These are phyloP conservation scores for Kondoa malvinella DNA, from an alignment of 768 basidiomycete species.

Conservation along the genomic window DNA sequence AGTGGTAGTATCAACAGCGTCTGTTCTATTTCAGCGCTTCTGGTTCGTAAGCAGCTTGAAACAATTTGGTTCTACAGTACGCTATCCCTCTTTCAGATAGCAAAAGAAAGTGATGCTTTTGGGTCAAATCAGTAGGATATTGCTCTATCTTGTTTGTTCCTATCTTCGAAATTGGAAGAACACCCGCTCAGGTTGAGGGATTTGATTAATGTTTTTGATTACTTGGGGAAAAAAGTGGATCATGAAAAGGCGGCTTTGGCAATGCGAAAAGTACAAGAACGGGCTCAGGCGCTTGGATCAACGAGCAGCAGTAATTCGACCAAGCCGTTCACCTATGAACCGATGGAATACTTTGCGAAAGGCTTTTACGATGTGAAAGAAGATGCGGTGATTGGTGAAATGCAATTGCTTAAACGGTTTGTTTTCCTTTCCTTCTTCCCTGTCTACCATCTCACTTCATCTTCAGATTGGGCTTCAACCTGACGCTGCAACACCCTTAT, in stretches of 20 bases:
- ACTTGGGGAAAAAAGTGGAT: conserved; percentile 40
- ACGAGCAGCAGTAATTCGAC: neutral
- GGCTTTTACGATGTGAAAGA: conserved; percentile 92
- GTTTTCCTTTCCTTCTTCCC: neutral
- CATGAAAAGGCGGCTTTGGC: conserved; percentile 9
- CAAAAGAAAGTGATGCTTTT: conserved; percentile 6
- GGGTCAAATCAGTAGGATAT: conserved; percentile 45
- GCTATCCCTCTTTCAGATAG: conserved; percentile 29
- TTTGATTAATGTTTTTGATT: conserved; percentile 82
- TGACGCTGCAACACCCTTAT: conserved; percentile 81
- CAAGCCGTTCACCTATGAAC: conserved; percentile 37
- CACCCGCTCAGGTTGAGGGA: conserved; percentile 81
- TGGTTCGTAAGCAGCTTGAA: conserved; percentile 91
- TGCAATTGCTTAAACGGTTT: conserved; percentile 80
- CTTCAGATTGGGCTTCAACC: conserved; percentile 62
- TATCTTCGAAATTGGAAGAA: conserved; percentile 82
- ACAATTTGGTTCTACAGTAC: conserved; percentile 78
- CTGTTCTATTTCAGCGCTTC: conserved; percentile 90
- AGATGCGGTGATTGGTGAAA: conserved; percentile 79
- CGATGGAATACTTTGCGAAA: conserved; percentile 76
- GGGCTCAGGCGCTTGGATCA: neutral
- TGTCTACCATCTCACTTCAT: neutral
- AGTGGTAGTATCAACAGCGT: conserved; percentile 88
- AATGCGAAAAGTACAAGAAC: conserved; percentile 2
- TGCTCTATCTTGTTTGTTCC: conserved; percentile 71